Evolutionary conservation across 768 basidiomycete genomes (phyloP).

Genomic region (Boletus eberwhitei): DNA sequence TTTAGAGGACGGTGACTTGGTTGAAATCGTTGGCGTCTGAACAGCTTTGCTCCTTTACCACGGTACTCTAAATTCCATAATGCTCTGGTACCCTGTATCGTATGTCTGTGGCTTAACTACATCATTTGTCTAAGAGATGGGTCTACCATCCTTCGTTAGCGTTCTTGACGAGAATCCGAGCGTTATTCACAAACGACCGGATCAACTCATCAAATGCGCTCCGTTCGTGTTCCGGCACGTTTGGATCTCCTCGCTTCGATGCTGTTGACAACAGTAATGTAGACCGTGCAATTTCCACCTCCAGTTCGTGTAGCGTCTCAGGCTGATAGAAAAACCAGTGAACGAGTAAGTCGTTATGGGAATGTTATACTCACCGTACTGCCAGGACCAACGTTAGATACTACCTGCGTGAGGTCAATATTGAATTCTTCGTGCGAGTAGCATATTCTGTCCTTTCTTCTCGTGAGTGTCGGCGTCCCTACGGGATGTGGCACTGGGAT

Average conservation of each 20-base stretch:
- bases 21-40: constrained; percentile 67
- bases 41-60: constrained; percentile 1
- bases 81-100: constrained; percentile 6
- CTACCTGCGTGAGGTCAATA: constrained; percentile 94
- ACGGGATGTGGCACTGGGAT: constrained; percentile 62
- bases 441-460: constrained; percentile 87
- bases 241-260: constrained; percentile 59
- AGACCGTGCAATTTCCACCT: constrained; percentile 80
- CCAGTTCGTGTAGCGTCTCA: constrained; percentile 79
- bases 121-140: background rate
- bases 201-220: constrained; percentile 88
- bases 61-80: constrained; percentile 13
- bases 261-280: constrained; percentile 70
- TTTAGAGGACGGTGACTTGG: constrained; percentile 75
- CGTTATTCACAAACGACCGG: constrained; percentile 89
- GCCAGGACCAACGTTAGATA: constrained; percentile 45
- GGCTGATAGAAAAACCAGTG: constrained; percentile 35
- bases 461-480: constrained; percentile 55
- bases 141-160: constrained; percentile 48
- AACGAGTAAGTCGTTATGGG: background rate
- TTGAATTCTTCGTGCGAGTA: constrained; percentile 92
- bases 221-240: constrained; percentile 58
- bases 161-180: constrained; percentile 85
- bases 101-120: constrained; percentile 3
- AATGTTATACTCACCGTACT: constrained; percentile 43